Evolutionary conservation across 257 asterid genomes (phyloP).

Genomic region (Solanum bulbocastanum): DNA sequence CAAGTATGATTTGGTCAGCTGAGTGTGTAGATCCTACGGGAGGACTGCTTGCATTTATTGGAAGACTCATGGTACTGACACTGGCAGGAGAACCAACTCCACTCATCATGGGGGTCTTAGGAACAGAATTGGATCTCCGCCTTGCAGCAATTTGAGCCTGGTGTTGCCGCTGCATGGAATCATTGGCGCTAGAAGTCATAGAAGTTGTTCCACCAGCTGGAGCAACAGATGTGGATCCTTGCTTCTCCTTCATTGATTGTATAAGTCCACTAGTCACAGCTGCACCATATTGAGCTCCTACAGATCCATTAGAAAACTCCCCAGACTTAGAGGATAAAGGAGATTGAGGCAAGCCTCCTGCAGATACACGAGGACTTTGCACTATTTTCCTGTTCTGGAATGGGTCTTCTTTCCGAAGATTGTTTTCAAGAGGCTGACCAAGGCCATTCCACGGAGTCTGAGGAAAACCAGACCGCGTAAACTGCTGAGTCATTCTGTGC

Average conservation of each 20-base stretch:
- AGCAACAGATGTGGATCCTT: conserved; percentile 56
- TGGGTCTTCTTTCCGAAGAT: conserved; percentile 58
- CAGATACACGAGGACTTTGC: conserved; percentile 89
- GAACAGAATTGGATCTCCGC: conserved; percentile 74
- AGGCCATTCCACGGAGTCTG: conserved; percentile 71
- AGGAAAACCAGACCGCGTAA: conserved; percentile 51
- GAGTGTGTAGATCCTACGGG: conserved; percentile 56
- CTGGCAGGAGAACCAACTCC: conserved; percentile 95
- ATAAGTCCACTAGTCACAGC: conserved; percentile 61
- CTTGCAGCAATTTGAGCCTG: conserved; percentile 70
- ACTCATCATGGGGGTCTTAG: conserved; percentile 58
- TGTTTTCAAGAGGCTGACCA: conserved; percentile 61
- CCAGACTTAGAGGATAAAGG: conserved; percentile 96
- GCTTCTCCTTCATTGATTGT: conserved; percentile 68
- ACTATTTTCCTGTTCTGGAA: conserved; percentile 71
- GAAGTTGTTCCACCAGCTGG: conserved; percentile 50
- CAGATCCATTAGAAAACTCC: conserved; percentile 88
- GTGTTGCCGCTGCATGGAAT: conserved; percentile 67
- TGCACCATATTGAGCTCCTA: conserved; percentile 78
- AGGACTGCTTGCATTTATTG: conserved; percentile 69
- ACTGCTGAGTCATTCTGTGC: conserved; percentile 68
- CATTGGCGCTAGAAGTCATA: conserved; percentile 59
- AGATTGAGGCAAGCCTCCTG: conserved; percentile 91
- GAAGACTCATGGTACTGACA: conserved; percentile 62
- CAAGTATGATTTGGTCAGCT: conserved; percentile 62